These are phyloP conservation scores for Eragrostis nindensis DNA, from an alignment of 176 grass and related monocot genomes.

Conservation along the genomic window DNA sequence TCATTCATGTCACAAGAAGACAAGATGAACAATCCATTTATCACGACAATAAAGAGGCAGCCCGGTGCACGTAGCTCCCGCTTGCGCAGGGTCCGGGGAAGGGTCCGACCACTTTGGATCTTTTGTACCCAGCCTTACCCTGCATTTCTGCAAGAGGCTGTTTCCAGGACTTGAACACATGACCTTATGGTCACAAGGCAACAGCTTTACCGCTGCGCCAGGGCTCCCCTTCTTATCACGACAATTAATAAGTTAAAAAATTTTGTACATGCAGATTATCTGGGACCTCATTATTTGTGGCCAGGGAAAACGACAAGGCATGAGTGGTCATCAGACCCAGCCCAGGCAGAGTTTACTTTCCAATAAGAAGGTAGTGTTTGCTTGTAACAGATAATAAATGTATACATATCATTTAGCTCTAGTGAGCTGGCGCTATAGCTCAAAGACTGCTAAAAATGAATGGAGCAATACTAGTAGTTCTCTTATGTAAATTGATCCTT, in stretches of 20 bases:
- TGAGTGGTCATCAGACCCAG: background rate
- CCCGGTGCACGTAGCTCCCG: too few relatives aligned
- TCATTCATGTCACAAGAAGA: background rate
- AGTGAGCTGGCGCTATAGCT: background rate
- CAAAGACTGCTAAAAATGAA: background rate
- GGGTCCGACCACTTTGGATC: too few relatives aligned
- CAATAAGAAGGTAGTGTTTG: background rate
- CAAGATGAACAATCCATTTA: background rate
- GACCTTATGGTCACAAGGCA: too few relatives aligned
- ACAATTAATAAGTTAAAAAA: background rate
- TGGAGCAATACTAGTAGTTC: background rate
- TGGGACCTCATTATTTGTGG: background rate
- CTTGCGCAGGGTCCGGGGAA: too few relatives aligned
- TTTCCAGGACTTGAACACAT: too few relatives aligned
- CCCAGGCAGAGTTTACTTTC: background rate
- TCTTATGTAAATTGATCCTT: background rate
- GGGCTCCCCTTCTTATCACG: too few relatives aligned
- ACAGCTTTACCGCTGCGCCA: too few relatives aligned
- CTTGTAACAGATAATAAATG: background rate
- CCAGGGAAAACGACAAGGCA: background rate
- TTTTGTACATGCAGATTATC: conserved; percentile 5
- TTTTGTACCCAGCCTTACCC: too few relatives aligned
- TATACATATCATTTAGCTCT: background rate
- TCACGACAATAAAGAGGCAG: background rate
- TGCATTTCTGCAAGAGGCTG: too few relatives aligned